These are phyloP conservation scores for Neofusicoccum parvum DNA, from an alignment of 2,329 filamentous ascomycete species.

Conservation along the genomic window DNA sequence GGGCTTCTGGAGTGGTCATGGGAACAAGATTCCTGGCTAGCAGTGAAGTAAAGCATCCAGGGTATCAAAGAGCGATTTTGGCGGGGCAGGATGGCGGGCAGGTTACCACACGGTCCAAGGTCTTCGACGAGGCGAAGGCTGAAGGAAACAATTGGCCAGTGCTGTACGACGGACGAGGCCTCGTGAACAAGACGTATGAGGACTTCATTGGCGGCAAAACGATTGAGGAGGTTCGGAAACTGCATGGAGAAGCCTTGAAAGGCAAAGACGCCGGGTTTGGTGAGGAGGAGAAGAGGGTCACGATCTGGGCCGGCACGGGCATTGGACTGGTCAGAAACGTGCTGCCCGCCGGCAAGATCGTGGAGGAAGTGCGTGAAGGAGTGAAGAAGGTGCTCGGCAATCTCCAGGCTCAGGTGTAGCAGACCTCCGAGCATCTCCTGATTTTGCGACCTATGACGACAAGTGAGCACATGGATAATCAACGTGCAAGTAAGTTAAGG, in stretches of 20 bases:
- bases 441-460: too few relatives aligned
- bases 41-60: slow-evolving; percentile 50
- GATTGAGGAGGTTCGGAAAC: slow-evolving; percentile 46
- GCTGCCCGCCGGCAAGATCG: slow-evolving; percentile 55
- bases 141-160: slow-evolving; percentile 54
- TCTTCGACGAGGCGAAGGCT: slow-evolving; percentile 57
- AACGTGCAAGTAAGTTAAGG: not conserved
- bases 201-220: slow-evolving; percentile 42
- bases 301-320: slow-evolving; percentile 64
- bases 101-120: slow-evolving; percentile 51
- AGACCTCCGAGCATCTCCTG: too few relatives aligned
- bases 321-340: slow-evolving; percentile 60
- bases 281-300: slow-evolving; percentile 36
- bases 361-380: slow-evolving; percentile 49
- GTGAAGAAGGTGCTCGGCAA: slow-evolving; percentile 34
- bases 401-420: not conserved
- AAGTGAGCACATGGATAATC: too few relatives aligned
- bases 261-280: slow-evolving; percentile 51
- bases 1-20: slow-evolving; percentile 57
- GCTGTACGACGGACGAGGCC: slow-evolving; percentile 58
- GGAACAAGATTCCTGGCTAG: slow-evolving; percentile 65
- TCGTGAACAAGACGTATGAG: slow-evolving; percentile 57
- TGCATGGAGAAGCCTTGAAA: slow-evolving; percentile 52
- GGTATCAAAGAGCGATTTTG: slow-evolving; percentile 52
- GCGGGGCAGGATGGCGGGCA: slow-evolving; percentile 52